Evolutionary conservation across 495 filamentous ascomycete genomes (phyloP), one percentile per base, ranked within the genome.

Genomic region (Xanthoparmelia taractica): DNA sequence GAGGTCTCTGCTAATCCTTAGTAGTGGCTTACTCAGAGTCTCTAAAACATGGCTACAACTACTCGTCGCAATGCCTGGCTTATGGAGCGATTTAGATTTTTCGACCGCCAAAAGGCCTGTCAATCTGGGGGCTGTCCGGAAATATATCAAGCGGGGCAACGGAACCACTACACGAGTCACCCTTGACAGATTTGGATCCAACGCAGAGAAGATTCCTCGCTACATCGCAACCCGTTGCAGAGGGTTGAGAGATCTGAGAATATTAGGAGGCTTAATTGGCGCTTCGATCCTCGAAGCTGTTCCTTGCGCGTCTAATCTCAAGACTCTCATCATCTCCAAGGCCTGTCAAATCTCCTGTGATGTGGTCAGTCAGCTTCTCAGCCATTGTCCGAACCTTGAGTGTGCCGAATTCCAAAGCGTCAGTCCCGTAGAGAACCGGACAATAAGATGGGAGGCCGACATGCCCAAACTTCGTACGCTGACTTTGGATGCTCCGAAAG

Each of bases 11-110:
- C 48, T 65, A 7, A 65, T 25, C 7, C 31, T 10, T 33, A 36
- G 17, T 57, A 82, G 81, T 17, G 74, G 70, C 38, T 76, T 80
- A 43, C 69, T 81, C 11, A 76, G 80, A 0, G 83, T 87, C 10
- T 82, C 77, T 12, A 81, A 78, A 69, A 60, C 68, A 58, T 87
- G 84, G 84, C 69, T 74, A 20, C 63, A 65, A 6, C 77, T 82
- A 43, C 68, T 85, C 7, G 71, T 70, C 41, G 76, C 75, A 1
- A 67, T 74, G 47, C 72, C 75, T 0, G 63, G 69, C 12, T 69
- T 84, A 0, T 87, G 83, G 83, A 76, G 70, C 61, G 63, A 78
- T 45, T 68, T 87, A 12, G 81, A 85, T 62, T 72, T 86, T 31
- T 76, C 74, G 7, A 66, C 67, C 1, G 78, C 79, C 15, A 73